phyloP scores from a whole-genome alignment of 257 asterid species.

The Solanum bulbocastanum region DNA sequence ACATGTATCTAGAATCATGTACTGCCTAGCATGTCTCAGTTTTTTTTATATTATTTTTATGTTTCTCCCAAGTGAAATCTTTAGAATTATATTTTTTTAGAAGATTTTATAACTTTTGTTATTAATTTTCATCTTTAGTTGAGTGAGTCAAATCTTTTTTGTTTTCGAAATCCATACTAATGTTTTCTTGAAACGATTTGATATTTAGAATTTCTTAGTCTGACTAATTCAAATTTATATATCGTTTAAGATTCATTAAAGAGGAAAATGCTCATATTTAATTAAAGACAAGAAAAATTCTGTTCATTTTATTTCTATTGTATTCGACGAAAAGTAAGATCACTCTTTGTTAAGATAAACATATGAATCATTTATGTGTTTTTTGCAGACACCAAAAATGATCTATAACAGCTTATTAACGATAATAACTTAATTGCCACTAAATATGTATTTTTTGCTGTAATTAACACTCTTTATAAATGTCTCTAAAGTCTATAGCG shows the following conservation, averaged over 20 bases:
- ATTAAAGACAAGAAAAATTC: neutral
- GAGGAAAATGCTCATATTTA: neutral
- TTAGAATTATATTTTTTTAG: neutral
- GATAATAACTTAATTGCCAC: too few species aligned
- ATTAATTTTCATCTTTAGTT: neutral
- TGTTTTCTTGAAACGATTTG: neutral
- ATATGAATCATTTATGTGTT: neutral
- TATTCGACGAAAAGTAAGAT: neutral
- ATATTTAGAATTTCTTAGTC: too few species aligned
- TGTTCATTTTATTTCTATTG: neutral
- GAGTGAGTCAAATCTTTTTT: neutral
- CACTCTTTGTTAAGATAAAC: neutral
- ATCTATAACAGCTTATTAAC: too few species aligned
- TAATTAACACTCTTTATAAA: too few species aligned
- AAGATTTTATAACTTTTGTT: neutral
- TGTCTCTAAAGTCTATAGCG: fast-evolving
- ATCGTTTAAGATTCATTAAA: neutral
- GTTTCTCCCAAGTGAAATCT: neutral
- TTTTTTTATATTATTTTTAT: neutral
- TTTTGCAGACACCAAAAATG: neutral
- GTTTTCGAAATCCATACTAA: neutral
- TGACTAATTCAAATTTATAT: neutral
- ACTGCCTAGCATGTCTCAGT: conserved; percentile 29
- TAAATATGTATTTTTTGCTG: too few species aligned
- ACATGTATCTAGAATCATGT: neutral